Percentiles rank a stretch among this genome's conserved stretches.
phyloP scores from a whole-genome alignment of 768 basidiomycete genomes.

The Phylloporus scabripes region DNA sequence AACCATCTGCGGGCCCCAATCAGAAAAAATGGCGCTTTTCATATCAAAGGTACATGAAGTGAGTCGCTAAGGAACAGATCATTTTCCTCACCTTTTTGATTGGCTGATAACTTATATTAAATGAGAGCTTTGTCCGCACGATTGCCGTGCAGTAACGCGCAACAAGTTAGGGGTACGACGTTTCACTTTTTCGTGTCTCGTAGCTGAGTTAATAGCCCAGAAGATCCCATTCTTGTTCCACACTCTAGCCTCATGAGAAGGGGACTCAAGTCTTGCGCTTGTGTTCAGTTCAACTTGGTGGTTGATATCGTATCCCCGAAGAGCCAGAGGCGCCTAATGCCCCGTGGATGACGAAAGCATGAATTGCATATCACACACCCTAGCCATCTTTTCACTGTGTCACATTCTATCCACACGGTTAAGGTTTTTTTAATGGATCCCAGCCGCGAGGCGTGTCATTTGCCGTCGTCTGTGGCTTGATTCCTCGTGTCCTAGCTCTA shows the following conservation, averaged over 20 bases:
- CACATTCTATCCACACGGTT: slow-evolving; percentile 4
- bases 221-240: neutral
- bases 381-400: neutral
- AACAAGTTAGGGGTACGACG: neutral
- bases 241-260: neutral
- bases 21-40: neutral
- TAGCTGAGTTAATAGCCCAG: neutral
- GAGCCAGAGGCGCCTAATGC: neutral
- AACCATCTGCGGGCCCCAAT: neutral
- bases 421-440: neutral
- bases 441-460: neutral
- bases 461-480: neutral
- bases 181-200: neutral
- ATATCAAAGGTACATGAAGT: neutral
- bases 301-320: neutral
- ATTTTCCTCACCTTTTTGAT: neutral
- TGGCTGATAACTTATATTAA: neutral
- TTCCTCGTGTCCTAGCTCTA: neutral
- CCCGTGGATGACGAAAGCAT: slow-evolving; percentile 2
- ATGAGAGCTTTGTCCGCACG: slow-evolving; percentile 1
- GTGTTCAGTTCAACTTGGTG: neutral
- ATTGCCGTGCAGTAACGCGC: slow-evolving; percentile 1
- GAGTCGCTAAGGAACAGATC: neutral
- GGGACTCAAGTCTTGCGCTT: neutral
- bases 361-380: slow-evolving; percentile 4